Evolutionary conservation across 345 rosid species (phyloP).

Genomic region (Noccaea bulbosa): DNA sequence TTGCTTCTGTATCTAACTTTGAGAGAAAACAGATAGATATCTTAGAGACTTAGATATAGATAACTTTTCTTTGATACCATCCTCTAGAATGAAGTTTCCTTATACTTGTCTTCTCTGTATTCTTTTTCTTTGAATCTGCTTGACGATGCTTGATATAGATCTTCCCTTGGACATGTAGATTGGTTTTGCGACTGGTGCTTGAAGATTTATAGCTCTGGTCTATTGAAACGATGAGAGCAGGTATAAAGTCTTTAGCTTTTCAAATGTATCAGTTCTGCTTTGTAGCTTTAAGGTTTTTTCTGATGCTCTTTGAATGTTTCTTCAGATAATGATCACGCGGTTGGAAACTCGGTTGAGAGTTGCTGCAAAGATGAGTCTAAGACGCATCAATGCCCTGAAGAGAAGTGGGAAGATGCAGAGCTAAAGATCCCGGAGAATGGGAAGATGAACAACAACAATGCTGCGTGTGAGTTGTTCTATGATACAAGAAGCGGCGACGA

Average conservation of each 20-base stretch:
- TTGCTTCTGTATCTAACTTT: constrained; percentile 36
- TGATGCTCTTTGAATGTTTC: not conserved
- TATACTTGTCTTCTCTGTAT: constrained; percentile 35
- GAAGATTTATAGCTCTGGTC: constrained; percentile 38
- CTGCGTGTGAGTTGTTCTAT: constrained; percentile 27
- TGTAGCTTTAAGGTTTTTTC: constrained; percentile 5
- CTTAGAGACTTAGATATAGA: not conserved
- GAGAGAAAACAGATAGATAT: not conserved
- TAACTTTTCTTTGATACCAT: constrained; percentile 33
- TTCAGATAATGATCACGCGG: constrained; percentile 59
- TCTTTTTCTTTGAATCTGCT: not conserved
- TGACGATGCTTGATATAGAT: not conserved
- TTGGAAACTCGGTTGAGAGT: constrained; percentile 46
- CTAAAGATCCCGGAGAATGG: constrained; percentile 43
- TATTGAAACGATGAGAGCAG: constrained; percentile 64
- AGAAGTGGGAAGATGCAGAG: constrained; percentile 45
- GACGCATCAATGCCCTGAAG: constrained; percentile 43
- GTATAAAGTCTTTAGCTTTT: constrained; percentile 37
- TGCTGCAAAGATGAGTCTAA: constrained; percentile 45
- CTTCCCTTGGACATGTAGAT: constrained; percentile 22
- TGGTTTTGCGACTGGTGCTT: constrained; percentile 14
- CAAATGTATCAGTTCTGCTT: not conserved
- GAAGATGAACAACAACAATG: constrained; percentile 9
- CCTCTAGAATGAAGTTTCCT: constrained; percentile 32
- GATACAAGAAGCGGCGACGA: constrained; percentile 43